Evolutionary conservation across 805 yeast genomes (phyloP).

Genomic region (Starmerella potacharoeniae): DNA sequence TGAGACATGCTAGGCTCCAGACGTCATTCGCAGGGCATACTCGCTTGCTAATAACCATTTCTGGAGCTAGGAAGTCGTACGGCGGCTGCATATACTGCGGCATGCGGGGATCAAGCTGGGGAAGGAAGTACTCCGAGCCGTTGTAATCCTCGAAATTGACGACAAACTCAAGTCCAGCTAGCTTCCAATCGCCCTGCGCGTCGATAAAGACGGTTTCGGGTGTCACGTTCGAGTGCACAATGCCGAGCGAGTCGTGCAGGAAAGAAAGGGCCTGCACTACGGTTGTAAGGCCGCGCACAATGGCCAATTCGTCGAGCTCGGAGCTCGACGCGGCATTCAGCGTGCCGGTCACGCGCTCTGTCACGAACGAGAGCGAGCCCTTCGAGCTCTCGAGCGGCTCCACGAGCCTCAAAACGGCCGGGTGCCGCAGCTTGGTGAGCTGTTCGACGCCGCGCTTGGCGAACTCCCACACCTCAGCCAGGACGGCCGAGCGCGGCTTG

Average conservation of each 20-base stretch:
- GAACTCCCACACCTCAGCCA: constrained; percentile 54
- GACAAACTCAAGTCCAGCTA: constrained; percentile 57
- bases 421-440: constrained; percentile 76
- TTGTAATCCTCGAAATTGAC: constrained; percentile 40
- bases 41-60: constrained; percentile 53
- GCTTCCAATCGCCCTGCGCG: constrained; percentile 81
- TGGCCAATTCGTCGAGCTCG: constrained; percentile 57
- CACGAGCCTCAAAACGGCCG: constrained; percentile 66
- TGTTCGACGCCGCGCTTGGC: constrained; percentile 58
- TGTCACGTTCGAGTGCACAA: constrained; percentile 64
- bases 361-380: constrained; percentile 64
- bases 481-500: constrained; percentile 35
- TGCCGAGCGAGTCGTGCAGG: constrained; percentile 62
- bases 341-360: constrained; percentile 61
- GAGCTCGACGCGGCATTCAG: constrained; percentile 33
- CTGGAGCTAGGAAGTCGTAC: constrained; percentile 75
- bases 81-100: constrained; percentile 63
- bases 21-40: constrained; percentile 63
- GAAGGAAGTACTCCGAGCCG: constrained; percentile 49
- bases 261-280: constrained; percentile 68
- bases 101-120: constrained; percentile 62
- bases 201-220: constrained; percentile 71
- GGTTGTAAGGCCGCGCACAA: constrained; percentile 74
- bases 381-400: constrained; percentile 88
- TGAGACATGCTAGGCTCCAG: constrained; percentile 71